Evolutionary conservation across 192 early-diverging fungal genomes (phyloP).

Genomic region (Diversispora epigaea): DNA sequence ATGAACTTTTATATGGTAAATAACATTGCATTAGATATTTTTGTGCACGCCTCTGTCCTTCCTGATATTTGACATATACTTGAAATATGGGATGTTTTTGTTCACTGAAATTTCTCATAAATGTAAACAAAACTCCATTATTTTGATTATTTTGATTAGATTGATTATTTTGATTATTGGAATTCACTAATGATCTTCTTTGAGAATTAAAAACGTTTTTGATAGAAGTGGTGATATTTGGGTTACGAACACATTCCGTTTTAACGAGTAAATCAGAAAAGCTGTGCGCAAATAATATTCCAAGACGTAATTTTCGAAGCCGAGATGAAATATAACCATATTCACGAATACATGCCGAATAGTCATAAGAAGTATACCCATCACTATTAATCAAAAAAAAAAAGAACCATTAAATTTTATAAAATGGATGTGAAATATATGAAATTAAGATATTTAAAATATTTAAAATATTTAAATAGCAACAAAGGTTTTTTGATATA

Average conservation of each 20-base stretch:
- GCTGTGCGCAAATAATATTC: slow-evolving; percentile 58
- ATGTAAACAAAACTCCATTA: slow-evolving; percentile 48
- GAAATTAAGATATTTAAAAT: not conserved
- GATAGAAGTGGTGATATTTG: slow-evolving; percentile 39
- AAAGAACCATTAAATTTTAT: not conserved
- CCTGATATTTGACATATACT: slow-evolving; percentile 31
- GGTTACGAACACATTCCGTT: slow-evolving; percentile 46
- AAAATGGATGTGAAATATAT: not conserved
- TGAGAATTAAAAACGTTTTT: slow-evolving; percentile 50
- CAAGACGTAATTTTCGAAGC: slow-evolving; percentile 56
- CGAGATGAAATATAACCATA: slow-evolving; percentile 65
- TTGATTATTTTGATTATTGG: no score
- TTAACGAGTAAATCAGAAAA: slow-evolving; percentile 55
- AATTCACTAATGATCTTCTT: slow-evolving; percentile 33
- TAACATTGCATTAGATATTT: slow-evolving; percentile 40
- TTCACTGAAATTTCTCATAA: slow-evolving; percentile 67
- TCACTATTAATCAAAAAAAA: slow-evolving; percentile 45
- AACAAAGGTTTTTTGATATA: no score
- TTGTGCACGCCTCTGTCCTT: not conserved
- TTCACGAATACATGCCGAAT: slow-evolving; percentile 74
- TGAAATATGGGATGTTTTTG: slow-evolving; percentile 44
- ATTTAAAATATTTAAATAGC: not conserved
- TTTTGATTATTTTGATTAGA: no score
- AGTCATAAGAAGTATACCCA: slow-evolving; percentile 78
- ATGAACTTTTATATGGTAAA: slow-evolving; percentile 60